Evolutionary conservation across 371 early-diverging fungal genomes (phyloP).

Genomic region (Saksenaea vasiformis): DNA sequence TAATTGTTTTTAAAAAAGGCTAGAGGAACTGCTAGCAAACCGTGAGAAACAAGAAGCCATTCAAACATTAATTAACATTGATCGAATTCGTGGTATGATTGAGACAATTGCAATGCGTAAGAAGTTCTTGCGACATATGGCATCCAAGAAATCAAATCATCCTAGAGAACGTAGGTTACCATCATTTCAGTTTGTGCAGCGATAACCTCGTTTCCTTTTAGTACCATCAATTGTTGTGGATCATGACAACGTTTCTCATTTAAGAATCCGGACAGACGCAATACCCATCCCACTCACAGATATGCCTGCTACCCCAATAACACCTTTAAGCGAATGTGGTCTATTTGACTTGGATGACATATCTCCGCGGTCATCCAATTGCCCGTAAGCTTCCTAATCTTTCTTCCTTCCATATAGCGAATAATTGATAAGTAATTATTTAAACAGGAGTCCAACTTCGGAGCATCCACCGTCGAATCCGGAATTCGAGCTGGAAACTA

Average conservation of each 20-base stretch:
- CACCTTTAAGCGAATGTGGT: neutral
- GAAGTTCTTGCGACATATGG: conserved; percentile 42
- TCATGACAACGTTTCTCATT: conserved; percentile 11
- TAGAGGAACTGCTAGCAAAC: conserved; percentile 46
- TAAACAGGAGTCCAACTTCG: neutral
- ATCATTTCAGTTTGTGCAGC: neutral
- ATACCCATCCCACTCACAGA: neutral
- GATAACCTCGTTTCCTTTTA: conserved; percentile 14
- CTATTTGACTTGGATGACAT: neutral
- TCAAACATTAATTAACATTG: conserved; percentile 44
- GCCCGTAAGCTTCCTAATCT: neutral
- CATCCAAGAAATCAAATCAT: conserved; percentile 21
- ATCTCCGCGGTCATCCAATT: conserved; percentile 1
- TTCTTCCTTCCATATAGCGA: neutral
- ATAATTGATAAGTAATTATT: neutral
- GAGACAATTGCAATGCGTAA: conserved; percentile 48
- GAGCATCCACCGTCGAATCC: neutral
- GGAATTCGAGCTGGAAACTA: neutral
- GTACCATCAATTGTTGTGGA: conserved; percentile 38
- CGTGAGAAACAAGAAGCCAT: conserved; percentile 48
- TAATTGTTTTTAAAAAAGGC: conserved; percentile 19
- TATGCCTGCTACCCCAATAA: neutral
- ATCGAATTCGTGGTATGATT: conserved; percentile 48
- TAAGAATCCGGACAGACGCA: neutral
- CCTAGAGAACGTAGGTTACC: neutral